Percentiles rank a stretch among this genome's conserved stretches.
Conservation (phyloP, 768 basidiomycete species). For the Lentinula raphanica region DNA sequence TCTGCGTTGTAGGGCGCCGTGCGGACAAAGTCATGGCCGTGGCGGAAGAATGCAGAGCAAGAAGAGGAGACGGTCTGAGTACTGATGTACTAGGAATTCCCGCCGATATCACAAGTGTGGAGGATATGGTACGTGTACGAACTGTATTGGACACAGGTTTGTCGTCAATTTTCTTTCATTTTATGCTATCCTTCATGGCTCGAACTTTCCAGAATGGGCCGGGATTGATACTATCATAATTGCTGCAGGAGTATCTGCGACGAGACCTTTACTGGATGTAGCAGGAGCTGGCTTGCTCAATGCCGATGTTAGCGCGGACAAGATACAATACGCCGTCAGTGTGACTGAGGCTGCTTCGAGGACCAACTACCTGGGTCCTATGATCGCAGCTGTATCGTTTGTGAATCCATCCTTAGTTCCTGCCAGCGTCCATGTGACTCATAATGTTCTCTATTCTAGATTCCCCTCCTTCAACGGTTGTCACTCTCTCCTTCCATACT, state of each 20-base stretch:
- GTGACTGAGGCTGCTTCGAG: constrained; percentile 51
- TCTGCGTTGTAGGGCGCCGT: constrained; percentile 72
- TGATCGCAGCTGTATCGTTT: constrained; percentile 65
- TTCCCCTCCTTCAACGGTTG: constrained; percentile 64
- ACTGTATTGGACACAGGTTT: constrained; percentile 48
- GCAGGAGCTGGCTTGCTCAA: constrained; percentile 27
- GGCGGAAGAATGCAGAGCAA: constrained; percentile 47
- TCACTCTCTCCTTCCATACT: constrained; percentile 70
- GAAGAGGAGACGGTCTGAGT: too few relatives aligned
- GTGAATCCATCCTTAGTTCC: constrained; percentile 34
- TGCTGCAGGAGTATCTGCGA: constrained; percentile 78
- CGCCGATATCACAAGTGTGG: constrained; percentile 61
- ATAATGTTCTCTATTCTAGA: constrained; percentile 45
- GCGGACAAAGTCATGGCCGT: constrained; percentile 51
- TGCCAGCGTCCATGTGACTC: too few relatives aligned
- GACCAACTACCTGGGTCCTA: constrained; percentile 68
- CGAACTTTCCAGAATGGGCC: neutral
- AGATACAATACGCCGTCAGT: constrained; percentile 53
- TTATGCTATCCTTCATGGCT: too few relatives aligned
- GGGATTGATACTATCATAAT: constrained; percentile 78
- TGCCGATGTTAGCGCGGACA: constrained; percentile 35
- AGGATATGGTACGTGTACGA: constrained; percentile 63
- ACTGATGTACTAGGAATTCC: constrained; percentile 21
- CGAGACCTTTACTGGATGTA: constrained; percentile 68
- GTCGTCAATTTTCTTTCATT: constrained; percentile 13